These are phyloP conservation scores for Zanthoxylum bungeanum DNA, from an alignment of 345 rosid genomes.

Conservation along the genomic window DNA sequence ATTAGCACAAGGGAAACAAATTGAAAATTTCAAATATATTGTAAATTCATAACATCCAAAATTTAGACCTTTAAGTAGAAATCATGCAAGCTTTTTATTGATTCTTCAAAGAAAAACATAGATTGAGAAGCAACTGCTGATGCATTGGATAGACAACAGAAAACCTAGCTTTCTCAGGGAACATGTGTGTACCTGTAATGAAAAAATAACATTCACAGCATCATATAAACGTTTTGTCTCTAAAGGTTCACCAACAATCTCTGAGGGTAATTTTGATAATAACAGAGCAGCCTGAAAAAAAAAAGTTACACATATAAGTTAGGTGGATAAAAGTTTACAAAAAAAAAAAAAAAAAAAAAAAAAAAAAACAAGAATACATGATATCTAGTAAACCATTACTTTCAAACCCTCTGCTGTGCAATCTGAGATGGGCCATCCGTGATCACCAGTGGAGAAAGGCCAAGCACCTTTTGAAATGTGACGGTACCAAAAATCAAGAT, in stretches of 20 bases:
- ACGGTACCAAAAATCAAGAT: slow-evolving; percentile 78
- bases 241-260: slow-evolving; percentile 77
- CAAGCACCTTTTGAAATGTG: slow-evolving; percentile 99
- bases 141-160: not conserved
- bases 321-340: not conserved
- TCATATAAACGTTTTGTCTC: slow-evolving; percentile 60
- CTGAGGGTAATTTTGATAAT: slow-evolving; percentile 66
- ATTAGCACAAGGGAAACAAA: not conserved
- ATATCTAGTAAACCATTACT: slow-evolving; percentile 37
- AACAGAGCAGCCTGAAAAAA: slow-evolving; percentile 61
- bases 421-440: slow-evolving; percentile 98
- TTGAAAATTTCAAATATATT: not conserved
- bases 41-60: not conserved
- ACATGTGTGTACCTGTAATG: slow-evolving; percentile 67
- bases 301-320: slow-evolving; percentile 15
- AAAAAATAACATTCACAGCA: slow-evolving; percentile 85
- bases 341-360: not conserved
- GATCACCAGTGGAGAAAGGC: slow-evolving; percentile 97
- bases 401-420: slow-evolving; percentile 93
- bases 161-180: not conserved
- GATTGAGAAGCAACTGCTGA: not conserved
- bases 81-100: not conserved
- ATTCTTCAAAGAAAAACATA: not conserved
- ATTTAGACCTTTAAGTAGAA: not conserved
- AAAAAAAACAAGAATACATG: not conserved